phyloP scores from a whole-genome alignment of 1,284 basidiomycete genomes.

The Lignosus rhinocerotis region DNA sequence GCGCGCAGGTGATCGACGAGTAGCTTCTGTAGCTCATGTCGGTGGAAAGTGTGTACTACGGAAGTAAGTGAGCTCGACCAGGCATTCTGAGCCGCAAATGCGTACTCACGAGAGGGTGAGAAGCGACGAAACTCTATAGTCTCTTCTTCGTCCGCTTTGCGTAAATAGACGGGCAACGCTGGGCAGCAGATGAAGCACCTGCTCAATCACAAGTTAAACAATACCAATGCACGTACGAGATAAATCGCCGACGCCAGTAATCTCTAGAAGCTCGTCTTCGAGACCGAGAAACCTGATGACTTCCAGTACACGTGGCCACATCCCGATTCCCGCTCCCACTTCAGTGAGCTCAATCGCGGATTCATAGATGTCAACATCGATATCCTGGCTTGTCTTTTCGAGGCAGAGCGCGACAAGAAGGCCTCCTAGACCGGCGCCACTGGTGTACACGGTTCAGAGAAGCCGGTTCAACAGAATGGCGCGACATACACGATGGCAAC shows the following conservation, averaged over 20 bases:
- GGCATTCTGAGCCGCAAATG: too few relatives aligned
- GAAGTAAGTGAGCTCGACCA: too few relatives aligned
- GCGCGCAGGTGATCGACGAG: constrained; percentile 45
- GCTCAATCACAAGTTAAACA: too few relatives aligned
- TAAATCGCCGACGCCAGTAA: constrained; percentile 40
- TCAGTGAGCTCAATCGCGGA: constrained; percentile 46
- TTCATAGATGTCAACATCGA: constrained; percentile 49
- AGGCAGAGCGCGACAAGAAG: constrained; percentile 39
- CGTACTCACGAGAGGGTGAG: too few relatives aligned
- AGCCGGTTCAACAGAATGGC: too few relatives aligned
- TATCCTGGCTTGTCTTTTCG: constrained; percentile 35
- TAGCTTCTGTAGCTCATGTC: constrained; percentile 51
- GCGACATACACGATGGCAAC: too few relatives aligned
- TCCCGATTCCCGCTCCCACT: constrained; percentile 55
- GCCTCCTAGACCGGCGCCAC: constrained; percentile 42
- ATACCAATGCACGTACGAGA: not conserved
- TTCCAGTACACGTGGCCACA: constrained; percentile 52
- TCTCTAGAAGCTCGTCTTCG: constrained; percentile 46
- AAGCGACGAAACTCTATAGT: too few relatives aligned
- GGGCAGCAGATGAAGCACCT: too few relatives aligned
- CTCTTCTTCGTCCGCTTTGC: too few relatives aligned
- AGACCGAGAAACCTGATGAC: constrained; percentile 50
- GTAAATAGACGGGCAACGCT: too few relatives aligned
- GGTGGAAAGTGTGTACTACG: constrained; percentile 49
- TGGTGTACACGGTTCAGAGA: constrained; percentile 11